Conservation (phyloP, 805 yeast genomes). For the Zygoascus ofunaensis region DNA sequence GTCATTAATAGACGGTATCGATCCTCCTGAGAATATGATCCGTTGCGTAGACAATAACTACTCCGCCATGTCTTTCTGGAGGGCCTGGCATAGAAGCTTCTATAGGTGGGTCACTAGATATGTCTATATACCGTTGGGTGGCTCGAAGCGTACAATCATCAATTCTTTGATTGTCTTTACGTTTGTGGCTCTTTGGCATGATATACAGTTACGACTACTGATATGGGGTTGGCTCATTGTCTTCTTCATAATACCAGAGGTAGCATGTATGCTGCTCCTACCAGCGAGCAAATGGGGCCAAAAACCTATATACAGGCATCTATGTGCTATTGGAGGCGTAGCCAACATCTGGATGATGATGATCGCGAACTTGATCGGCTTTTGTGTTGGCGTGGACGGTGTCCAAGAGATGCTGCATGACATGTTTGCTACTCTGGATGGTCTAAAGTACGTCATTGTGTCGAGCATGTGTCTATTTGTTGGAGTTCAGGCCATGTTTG, state of each 20-base stretch:
- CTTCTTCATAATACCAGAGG: conserved; percentile 78
- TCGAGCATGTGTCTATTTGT: conserved; percentile 65
- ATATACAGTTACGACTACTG: conserved; percentile 73
- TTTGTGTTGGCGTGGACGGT: conserved; percentile 88
- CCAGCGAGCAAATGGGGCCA: conserved; percentile 32
- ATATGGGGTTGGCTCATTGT: conserved; percentile 97
- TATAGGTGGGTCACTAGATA: conserved; percentile 86
- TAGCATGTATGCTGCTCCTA: conserved; percentile 43
- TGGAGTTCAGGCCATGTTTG: conserved; percentile 91
- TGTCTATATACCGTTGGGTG: conserved; percentile 87
- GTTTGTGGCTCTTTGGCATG: conserved; percentile 98
- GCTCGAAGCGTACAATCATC: conserved; percentile 57
- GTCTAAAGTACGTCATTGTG: conserved; percentile 48
- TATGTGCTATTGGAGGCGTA: conserved; percentile 84
- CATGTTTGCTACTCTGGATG: conserved; percentile 63
- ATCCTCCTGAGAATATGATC: conserved; percentile 96
- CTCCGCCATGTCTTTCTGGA: conserved; percentile 92
- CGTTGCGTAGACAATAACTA: conserved; percentile 92
- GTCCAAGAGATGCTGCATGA: conserved; percentile 53
- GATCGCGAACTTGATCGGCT: conserved; percentile 91
- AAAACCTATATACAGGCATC: conserved; percentile 64
- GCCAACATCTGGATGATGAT: conserved; percentile 95
- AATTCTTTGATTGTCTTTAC: conserved; percentile 82
- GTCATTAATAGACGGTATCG: conserved; percentile 86
- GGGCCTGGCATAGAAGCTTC: conserved; percentile 96